Evolutionary conservation across 1,139 yeast species (phyloP).

Genomic region (Candida dubliniensis): DNA sequence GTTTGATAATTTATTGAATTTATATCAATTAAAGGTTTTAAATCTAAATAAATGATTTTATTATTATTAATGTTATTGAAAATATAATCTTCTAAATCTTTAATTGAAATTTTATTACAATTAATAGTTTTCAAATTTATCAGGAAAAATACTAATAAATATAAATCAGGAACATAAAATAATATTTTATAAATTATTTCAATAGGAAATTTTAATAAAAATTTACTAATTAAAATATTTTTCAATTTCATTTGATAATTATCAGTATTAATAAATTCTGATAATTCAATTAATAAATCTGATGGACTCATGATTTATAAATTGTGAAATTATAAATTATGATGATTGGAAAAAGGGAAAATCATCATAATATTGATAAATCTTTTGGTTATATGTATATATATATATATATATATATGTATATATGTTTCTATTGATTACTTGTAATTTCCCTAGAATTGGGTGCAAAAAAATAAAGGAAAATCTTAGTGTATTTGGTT

Average conservation of each 20-base stretch:
- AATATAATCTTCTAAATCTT: not conserved
- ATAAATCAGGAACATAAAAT: not conserved
- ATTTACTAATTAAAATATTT: not conserved
- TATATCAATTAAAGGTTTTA: not conserved
- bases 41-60: not conserved
- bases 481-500: not conserved
- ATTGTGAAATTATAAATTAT: too few relatives aligned
- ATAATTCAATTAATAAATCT: not conserved
- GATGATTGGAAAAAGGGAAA: too few relatives aligned
- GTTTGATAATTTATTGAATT: not conserved
- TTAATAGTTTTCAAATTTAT: not conserved
- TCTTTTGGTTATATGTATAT: not conserved
- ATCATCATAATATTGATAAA: not conserved
- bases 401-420: not conserved
- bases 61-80: not conserved
- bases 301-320: not conserved
- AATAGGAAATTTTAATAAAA: not conserved
- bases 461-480: slow-evolving; percentile 5
- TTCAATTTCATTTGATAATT: not conserved
- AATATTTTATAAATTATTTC: not conserved
- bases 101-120: too few relatives aligned
- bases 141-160: not conserved
- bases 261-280: not conserved
- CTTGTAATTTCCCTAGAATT: slow-evolving; percentile 4
- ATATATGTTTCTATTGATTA: not conserved